Conservation (phyloP, 345 rosid genomes). For the Ricinus communis region DNA sequence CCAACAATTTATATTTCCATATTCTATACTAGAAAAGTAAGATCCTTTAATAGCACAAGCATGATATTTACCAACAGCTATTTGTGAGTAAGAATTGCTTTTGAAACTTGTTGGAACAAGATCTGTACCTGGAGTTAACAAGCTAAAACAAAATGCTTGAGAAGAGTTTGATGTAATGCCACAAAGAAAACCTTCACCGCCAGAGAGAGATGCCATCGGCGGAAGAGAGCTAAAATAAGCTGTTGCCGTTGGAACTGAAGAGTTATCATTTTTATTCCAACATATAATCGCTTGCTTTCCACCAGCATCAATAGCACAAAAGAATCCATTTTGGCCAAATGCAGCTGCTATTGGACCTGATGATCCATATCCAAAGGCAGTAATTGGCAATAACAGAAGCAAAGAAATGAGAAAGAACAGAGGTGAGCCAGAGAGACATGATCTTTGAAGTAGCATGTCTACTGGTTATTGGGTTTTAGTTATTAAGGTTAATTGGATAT, state of each 20-base stretch:
- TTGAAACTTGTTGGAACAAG: conserved; percentile 58
- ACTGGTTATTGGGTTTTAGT: not conserved
- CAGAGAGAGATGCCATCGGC: conserved; percentile 64
- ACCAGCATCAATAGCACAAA: conserved; percentile 92
- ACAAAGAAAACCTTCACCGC: conserved; percentile 75
- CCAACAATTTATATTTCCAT: conserved; percentile 79
- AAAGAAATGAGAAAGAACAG: not conserved
- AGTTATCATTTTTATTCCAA: conserved; percentile 61
- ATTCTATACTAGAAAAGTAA: conserved; percentile 66
- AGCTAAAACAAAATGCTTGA: conserved; percentile 64
- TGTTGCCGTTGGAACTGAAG: conserved; percentile 27
- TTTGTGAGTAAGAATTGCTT: conserved; percentile 57
- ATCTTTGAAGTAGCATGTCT: conserved; percentile 3
- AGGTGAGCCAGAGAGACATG: not conserved
- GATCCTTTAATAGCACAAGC: conserved; percentile 82
- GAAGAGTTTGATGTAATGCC: conserved; percentile 70
- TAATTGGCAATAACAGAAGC: not conserved
- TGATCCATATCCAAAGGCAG: conserved; percentile 69
- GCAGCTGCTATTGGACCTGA: conserved; percentile 80
- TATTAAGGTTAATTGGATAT: not conserved
- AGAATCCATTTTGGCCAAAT: conserved; percentile 69
- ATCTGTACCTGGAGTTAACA: conserved; percentile 46
- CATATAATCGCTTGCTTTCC: conserved; percentile 76
- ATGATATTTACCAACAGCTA: conserved; percentile 78
- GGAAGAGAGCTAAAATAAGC: conserved; percentile 41